A percentile compares a stretch with the other conserved stretches of the same genome.
Conservation (phyloP, 164 flowering plant species). For the Kingdonia uniflora region DNA sequence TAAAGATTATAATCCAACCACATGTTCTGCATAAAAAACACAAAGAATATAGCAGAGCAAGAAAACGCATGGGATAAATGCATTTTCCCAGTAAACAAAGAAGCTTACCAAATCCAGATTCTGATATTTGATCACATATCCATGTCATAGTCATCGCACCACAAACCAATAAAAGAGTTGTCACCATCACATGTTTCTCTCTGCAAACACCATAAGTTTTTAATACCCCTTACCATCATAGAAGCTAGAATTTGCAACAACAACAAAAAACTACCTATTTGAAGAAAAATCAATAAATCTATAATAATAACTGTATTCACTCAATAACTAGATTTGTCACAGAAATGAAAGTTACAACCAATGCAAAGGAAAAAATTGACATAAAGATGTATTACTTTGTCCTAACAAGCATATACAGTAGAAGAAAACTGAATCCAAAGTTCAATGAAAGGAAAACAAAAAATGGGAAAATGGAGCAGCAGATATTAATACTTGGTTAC, state of each 20-base stretch:
- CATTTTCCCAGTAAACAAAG: not conserved
- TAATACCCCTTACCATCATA: not conserved
- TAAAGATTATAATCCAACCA: no score
- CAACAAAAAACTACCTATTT: not conserved
- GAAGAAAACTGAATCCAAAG: no score
- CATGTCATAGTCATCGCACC: constrained; percentile 94
- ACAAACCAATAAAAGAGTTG: constrained; percentile 53
- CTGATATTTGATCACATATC: constrained; percentile 92
- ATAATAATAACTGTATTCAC: no score
- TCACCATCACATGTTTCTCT: constrained; percentile 81
- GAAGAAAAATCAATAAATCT: not conserved
- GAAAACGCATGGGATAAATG: not conserved
- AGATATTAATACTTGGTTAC: no score
- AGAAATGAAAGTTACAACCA: no score
- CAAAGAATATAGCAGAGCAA: not conserved
- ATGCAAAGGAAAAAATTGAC: no score
- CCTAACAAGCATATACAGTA: no score
- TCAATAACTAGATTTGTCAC: no score
- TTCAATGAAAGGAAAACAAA: no score
- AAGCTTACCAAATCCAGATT: constrained; percentile 86
- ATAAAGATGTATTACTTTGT: no score
- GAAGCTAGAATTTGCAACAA: not conserved
- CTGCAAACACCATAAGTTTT: constrained; percentile 30
- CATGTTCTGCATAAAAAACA: no score
- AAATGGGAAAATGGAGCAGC: no score